Conservation (phyloP, 805 yeast species). For the Debaryomyces maramus region DNA sequence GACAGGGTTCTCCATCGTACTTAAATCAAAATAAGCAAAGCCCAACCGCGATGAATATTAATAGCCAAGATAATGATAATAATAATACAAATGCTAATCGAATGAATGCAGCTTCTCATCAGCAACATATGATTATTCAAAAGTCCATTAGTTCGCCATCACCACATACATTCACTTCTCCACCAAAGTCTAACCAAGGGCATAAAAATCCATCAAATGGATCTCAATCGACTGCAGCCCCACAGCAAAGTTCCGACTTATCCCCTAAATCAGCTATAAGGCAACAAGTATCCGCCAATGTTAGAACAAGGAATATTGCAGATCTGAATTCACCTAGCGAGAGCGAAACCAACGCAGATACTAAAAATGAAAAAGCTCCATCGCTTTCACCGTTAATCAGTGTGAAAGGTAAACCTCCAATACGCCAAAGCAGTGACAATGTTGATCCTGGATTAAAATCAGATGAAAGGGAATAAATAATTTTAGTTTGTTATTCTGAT, state of each 20-base stretch:
- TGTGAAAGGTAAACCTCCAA: too few species aligned
- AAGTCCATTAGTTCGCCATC: slow-evolving; percentile 13
- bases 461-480: too few species aligned
- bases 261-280: slow-evolving; percentile 32
- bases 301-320: neutral
- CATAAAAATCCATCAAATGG: slow-evolving; percentile 1
- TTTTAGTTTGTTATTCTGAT: too few species aligned
- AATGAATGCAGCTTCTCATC: slow-evolving; percentile 2
- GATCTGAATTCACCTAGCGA: too few species aligned
- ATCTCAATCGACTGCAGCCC: slow-evolving; percentile 5
- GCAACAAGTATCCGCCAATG: slow-evolving; percentile 13
- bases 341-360: too few species aligned
- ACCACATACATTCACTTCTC: slow-evolving; percentile 18
- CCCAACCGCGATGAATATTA: slow-evolving; percentile 8
- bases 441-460: too few species aligned
- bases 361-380: too few species aligned
- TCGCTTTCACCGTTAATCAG: too few species aligned
- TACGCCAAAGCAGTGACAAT: too few species aligned
- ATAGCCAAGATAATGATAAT: slow-evolving; percentile 5
- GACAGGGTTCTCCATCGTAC: neutral
- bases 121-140: slow-evolving; percentile 7
- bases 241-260: slow-evolving; percentile 27
- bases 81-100: slow-evolving; percentile 4
- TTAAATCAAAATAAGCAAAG: neutral
- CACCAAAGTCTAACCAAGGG: slow-evolving; percentile 10